Conservation (phyloP, 2,329 filamentous ascomycete species). For the Cercospora sp. region DNA sequence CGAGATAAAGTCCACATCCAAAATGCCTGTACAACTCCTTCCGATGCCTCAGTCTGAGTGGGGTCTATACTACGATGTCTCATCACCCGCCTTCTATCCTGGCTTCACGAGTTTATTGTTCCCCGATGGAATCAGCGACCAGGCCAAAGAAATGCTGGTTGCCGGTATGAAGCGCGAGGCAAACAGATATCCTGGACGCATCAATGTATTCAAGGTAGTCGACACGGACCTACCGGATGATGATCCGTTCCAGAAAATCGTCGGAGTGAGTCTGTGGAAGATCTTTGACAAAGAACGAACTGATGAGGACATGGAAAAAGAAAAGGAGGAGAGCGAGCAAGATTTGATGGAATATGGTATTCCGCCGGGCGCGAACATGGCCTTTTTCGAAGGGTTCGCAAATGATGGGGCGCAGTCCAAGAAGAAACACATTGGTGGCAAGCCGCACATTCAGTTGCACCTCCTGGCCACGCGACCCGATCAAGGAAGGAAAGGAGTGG, state of each 20-base stretch:
- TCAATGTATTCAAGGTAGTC: conserved; percentile 32
- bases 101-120: conserved; percentile 36
- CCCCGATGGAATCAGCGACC: conserved; percentile 31
- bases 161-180: conserved; percentile 15
- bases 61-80: conserved; percentile 29
- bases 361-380: conserved; percentile 25
- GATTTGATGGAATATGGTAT: conserved; percentile 23
- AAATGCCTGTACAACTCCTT: conserved; percentile 29
- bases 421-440: conserved; percentile 30
- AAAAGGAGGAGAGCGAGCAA: conserved; percentile 26
- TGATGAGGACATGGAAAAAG: conserved; percentile 32
- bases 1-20: too few species aligned
- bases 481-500: conserved; percentile 45
- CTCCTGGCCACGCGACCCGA: conserved; percentile 42
- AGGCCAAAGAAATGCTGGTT: conserved; percentile 17
- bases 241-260: conserved; percentile 29
- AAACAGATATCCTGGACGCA: conserved; percentile 24
- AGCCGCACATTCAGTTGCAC: conserved; percentile 30
- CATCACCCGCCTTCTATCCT: conserved; percentile 30
- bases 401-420: conserved; percentile 21
- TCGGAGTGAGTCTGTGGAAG: conserved; percentile 38
- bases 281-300: conserved; percentile 32
- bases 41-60: conserved; percentile 32
- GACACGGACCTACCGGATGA: conserved; percentile 32
- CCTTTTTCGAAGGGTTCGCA: conserved; percentile 29